Conservation (phyloP, 2,329 filamentous ascomycete species). For the Phoma herbarum region DNA sequence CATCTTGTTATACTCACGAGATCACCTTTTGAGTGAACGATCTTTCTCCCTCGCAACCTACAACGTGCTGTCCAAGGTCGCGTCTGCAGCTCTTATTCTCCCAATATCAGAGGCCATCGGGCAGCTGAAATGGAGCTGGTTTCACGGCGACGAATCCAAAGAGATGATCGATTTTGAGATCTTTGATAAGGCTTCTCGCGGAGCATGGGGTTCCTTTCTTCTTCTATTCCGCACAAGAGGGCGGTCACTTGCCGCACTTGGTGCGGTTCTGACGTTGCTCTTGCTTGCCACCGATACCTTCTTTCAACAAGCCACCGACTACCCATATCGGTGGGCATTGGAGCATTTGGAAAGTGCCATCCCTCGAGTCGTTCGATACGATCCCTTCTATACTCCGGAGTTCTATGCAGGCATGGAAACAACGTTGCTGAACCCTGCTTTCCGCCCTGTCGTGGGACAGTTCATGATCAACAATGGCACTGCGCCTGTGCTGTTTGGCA, state of each 20-base stretch:
- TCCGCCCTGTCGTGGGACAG: too few species aligned
- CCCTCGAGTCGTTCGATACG: conserved; percentile 17
- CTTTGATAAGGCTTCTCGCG: conserved; percentile 42
- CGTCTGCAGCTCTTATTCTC: conserved; percentile 36
- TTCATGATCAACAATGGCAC: conserved; percentile 16
- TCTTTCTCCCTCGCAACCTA: conserved; percentile 35
- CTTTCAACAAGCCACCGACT: conserved; percentile 38
- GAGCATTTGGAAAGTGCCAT: background rate
- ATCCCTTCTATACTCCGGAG: background rate
- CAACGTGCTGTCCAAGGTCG: conserved; percentile 37
- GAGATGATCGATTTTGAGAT: conserved; percentile 43
- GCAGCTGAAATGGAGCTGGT: conserved; percentile 47
- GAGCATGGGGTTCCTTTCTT: conserved; percentile 33
- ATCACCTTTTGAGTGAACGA: conserved; percentile 42
- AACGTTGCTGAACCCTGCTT: too few species aligned
- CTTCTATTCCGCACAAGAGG: conserved; percentile 29
- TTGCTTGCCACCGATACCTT: conserved; percentile 40
- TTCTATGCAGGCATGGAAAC: background rate
- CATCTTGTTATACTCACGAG: conserved; percentile 41
- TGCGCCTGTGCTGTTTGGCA: conserved; percentile 26
- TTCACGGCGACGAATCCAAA: conserved; percentile 25
- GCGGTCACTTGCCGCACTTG: conserved; percentile 23
- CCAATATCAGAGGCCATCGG: conserved; percentile 43
- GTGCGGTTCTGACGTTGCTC: background rate
- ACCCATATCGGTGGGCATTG: conserved; percentile 17